Base-by-base conservation (phyloP, 75 land plant genomes). In the Adiantum capillusveneris region DNA sequence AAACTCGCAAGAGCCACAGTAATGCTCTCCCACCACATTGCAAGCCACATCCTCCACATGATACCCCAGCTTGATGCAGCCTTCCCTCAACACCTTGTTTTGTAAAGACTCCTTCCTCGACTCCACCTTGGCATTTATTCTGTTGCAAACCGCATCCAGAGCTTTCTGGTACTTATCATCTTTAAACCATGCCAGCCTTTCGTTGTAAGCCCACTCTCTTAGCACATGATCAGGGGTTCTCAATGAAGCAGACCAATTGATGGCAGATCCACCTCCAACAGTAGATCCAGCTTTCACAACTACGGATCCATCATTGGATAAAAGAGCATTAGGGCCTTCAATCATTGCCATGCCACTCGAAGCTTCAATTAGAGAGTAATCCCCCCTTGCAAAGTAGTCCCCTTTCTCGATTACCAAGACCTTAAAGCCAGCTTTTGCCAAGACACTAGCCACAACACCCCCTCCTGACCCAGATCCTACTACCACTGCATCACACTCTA, bases 381-480 rank as follows among this genome's bases (percentile, higher is more conserved):
- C 73, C 0, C 43, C 48, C 16, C 79, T 61, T 11, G 88, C 88
- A 30, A 44, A 69, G 69, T 87, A 87, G 31, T 60, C 57, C 12
- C 92, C 92, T 65, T 91, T 87, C 63, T 91, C 97, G 16, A 91
- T 25, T 7, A 91, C 97, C 25, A 87, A 48, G 13, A 87, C 92
- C 53, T 80, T 91, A 77, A 79, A 74, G 0, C 96, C 96, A 3
- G 72, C 76, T 31, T 78, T 67, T 7, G 95, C 64, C n/a, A 75
- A 68, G 12, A 39, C 69, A 14, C 80, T 56, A 65, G 85, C 62
- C 53, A 65, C 49, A 58, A 85, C 64, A 57, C 92, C 53, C 25
- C 96, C 96, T 0, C 96, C 96, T 16, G 65, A 66, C 18, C 96
- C 96, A 0, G 96, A 90, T 14, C 96, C 96, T 0, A 90, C 74